A percentile compares a stretch with the other conserved stretches of the same genome.
Evolutionary conservation across 148 eudicot genomes (phyloP).

Genomic region (Persicaria maculosa): DNA sequence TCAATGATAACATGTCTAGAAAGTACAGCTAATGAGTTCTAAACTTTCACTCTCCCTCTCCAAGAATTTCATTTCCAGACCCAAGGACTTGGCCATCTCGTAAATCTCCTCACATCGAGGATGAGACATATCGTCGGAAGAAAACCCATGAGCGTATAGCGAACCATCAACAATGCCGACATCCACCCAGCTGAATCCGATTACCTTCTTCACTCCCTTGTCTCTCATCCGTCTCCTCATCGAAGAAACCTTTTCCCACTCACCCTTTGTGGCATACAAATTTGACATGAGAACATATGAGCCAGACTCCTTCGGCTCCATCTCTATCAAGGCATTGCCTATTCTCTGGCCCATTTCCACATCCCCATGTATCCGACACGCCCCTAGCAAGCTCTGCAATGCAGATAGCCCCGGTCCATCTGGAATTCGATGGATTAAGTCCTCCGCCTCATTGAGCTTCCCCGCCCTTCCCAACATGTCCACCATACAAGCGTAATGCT

Average conservation of each 20-base stretch:
- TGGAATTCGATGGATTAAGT: constrained; percentile 48
- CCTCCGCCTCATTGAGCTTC: constrained; percentile 76
- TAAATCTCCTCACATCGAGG: constrained; percentile 52
- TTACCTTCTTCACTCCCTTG: constrained; percentile 58
- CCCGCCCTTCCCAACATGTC: constrained; percentile 91
- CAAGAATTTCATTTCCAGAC: constrained; percentile 54
- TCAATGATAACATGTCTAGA: no score
- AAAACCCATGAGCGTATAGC: constrained; percentile 52
- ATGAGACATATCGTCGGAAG: constrained; percentile 75
- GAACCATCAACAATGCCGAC: constrained; percentile 39
- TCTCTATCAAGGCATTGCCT: constrained; percentile 43
- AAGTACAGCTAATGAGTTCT: neutral
- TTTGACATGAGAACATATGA: constrained; percentile 82
- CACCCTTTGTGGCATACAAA: constrained; percentile 74
- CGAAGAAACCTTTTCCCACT: constrained; percentile 74
- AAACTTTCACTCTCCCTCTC: constrained; percentile 20
- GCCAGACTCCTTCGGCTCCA: constrained; percentile 73
- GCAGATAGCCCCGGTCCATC: constrained; percentile 61
- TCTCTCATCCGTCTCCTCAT: constrained; percentile 72
- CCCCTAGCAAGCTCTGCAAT: constrained; percentile 80
- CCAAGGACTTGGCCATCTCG: constrained; percentile 47
- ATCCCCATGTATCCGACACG: constrained; percentile 67
- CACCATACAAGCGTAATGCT: constrained; percentile 83
- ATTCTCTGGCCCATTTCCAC: constrained; percentile 55
- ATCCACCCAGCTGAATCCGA: constrained; percentile 96